Base-by-base conservation (phyloP, 2,329 filamentous ascomycete species). In the Lithohypha guttulata region DNA sequence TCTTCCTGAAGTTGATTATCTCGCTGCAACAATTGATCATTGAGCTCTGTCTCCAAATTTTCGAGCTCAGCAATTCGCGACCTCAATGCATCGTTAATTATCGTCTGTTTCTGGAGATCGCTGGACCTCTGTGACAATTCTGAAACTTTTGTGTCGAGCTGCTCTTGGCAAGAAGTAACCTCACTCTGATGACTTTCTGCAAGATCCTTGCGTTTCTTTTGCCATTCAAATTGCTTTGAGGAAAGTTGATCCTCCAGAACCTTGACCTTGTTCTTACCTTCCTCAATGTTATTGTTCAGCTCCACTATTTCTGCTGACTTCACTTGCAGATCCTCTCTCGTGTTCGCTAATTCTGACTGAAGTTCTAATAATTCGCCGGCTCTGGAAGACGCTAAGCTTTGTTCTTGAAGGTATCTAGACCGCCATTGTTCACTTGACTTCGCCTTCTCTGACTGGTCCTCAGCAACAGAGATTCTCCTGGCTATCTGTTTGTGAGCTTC, bases 401-500 rank as follows among this genome's bases (percentile, higher is more conserved):
- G n/a, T 28, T 28, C 26, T 14, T 28, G 26, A 6, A n/a, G 26
- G 15, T 14, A 28, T 28, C 26, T 28, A 14, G n/a, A 11, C 15
- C 15, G n/a, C 9, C n/a, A 28, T n/a, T 34, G 17, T 21, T 34
- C 10, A 9, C 13, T 10, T 8, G 9, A 8, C n/a, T n/a, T n/a
- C 13, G 4, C 9, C 14, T 34, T 34, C n/a, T n/a, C 15, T 20
- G 4, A 11, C 14, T 34, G 20, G 17, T 8, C 20, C 7, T 17
- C 20, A 5, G 20, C 31, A 13, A 19, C 10, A 10, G 31, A 6
- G 13, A 13, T 21, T 10, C 18, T 34, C 10, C 20, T 19, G 15
- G 14, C 20, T 13, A 34, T 20, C 18, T 34, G 15, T 21, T 34
- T 34, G 31, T 34, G 31, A 19, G 31, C 15, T 21, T 34, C 31